Base-by-base conservation (phyloP, 306 rosid species). In the Delonix regia region DNA sequence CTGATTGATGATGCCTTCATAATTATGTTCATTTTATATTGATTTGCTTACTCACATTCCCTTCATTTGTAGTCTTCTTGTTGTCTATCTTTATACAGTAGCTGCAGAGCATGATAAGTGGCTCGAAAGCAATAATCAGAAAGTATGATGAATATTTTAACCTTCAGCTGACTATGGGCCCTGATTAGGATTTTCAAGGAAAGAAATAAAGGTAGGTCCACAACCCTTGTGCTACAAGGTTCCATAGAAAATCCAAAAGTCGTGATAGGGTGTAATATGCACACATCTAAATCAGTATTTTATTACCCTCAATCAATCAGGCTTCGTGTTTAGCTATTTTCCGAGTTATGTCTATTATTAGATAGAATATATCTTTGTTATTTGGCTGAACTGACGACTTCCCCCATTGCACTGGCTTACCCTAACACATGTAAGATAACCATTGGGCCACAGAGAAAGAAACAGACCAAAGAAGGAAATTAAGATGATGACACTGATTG, bases 51-150 rank as follows among this genome's bases (percentile, higher is more conserved):
- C 73, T 48, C 77, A 78, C 60, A 83, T 83, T 78, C 83, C 78
- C 73, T 78, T 73, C 22, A 7, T 78, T 74, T 79, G 78, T 83
- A 78, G 42, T 41, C 47, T 83, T 78, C 64, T 55, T 80, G 52
- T 69, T 80, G 83, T 89, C 89, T 70, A 80, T 78, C 52, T 56
- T 60, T 76, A 56, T 18, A 53, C 22, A 14, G 77, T 73, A n/a
- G 63, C 64, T 19, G 76, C 68, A 18, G 47, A 44, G 81, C 79
- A 83, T 66, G 57, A 69, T 71, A 38, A 18, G 48, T 69, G 82
- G 75, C 65, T 48, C 41, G 38, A 68, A 51, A 75, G 62, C 42
- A 69, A 75, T 39, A 39, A 72, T 78, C 80, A 78, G 57, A 6
- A 59, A 56, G 8, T 28, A 59, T 59, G 22, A 77, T 71, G 13